phyloP scores from a whole-genome alignment of 805 yeast species.

The Zygosaccharomyces kombuchaensis region DNA sequence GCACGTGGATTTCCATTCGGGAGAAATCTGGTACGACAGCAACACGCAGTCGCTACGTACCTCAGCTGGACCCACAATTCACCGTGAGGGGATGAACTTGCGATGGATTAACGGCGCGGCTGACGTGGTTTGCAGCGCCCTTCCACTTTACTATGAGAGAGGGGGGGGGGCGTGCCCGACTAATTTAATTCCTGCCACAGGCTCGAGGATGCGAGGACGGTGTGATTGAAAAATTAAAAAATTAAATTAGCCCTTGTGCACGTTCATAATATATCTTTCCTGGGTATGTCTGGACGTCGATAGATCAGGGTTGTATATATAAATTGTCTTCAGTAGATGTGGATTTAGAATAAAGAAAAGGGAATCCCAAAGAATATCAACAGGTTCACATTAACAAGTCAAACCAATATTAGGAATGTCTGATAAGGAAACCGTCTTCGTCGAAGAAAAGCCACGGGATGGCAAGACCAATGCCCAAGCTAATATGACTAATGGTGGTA shows the following conservation, averaged over 20 bases:
- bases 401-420: not conserved
- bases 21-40: not conserved
- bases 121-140: not conserved
- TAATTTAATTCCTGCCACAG: not conserved
- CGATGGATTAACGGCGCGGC: not conserved
- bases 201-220: not conserved
- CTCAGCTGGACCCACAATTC: no score
- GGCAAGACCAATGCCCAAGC: constrained; percentile 10
- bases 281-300: not conserved
- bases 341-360: not conserved
- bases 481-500: constrained; percentile 61
- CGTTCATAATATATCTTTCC: not conserved
- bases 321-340: not conserved
- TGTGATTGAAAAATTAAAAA: not conserved
- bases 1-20: constrained; percentile 3
- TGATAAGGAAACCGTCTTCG: not conserved
- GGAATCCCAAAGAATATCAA: not conserved
- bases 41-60: no score
- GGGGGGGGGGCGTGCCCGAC: not conserved
- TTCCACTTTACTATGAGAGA: not conserved
- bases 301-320: not conserved
- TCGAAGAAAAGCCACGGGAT: constrained; percentile 24
- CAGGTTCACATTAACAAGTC: not conserved
- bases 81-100: not conserved
- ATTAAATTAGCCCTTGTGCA: not conserved